Evolutionary conservation across 352 stramenopile genomes (phyloP).

Genomic region (Globisporangium cylindrosporum): DNA sequence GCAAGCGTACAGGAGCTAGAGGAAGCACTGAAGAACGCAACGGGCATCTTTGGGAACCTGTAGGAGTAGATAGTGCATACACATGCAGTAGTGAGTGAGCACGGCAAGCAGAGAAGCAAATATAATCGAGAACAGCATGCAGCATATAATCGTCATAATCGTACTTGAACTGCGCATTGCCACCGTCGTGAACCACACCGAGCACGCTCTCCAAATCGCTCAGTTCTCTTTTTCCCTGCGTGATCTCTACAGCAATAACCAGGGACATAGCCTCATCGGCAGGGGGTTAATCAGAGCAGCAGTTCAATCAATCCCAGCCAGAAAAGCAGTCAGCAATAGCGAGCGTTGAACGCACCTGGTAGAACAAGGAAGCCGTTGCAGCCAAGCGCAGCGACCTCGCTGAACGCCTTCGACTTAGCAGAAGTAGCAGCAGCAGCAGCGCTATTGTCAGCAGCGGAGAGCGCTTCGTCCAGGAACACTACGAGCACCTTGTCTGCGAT

Average conservation of each 20-base stretch:
- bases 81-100: not conserved
- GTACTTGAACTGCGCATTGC: constrained; percentile 25
- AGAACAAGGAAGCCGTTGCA: constrained; percentile 58
- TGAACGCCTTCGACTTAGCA: constrained; percentile 17
- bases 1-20: constrained; percentile 26
- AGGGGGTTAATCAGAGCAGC: too few species aligned
- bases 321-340: not conserved
- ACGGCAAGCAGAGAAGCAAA: not conserved
- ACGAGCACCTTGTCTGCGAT: constrained; percentile 55
- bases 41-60: constrained; percentile 61
- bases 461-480: constrained; percentile 37
- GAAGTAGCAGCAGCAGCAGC: constrained; percentile 2
- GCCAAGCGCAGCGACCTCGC: constrained; percentile 45
- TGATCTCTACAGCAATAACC: not conserved
- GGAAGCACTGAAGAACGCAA: constrained; percentile 57
- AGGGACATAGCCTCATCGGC: not conserved
- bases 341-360: constrained; percentile 21
- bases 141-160: constrained; percentile 13
- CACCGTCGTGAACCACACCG: constrained; percentile 26
- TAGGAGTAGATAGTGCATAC: not conserved
- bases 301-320: not conserved
- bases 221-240: constrained; percentile 10
- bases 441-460: not conserved
- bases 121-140: too few species aligned
- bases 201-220: constrained; percentile 35